Conservation (phyloP, 192 early-diverging fungal genomes). For the Rhizophagus prolifer region DNA sequence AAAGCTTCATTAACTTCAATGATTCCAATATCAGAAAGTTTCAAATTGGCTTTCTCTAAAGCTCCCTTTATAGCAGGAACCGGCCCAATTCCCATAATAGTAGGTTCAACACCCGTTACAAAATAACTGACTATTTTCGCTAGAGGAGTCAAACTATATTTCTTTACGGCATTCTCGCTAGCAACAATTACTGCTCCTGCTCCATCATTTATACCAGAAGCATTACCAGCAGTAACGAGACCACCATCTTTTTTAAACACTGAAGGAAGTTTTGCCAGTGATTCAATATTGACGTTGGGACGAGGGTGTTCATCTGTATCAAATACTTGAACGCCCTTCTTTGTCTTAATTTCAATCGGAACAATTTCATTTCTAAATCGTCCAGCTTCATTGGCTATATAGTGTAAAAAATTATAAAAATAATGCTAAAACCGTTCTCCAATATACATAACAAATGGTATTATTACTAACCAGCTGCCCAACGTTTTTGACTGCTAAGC, state of each 20-base stretch:
- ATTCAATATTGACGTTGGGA: conserved; percentile 79
- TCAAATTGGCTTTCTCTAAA: conserved; percentile 75
- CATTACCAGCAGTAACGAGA: conserved; percentile 90
- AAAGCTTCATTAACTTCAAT: conserved; percentile 99
- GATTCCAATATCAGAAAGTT: conserved; percentile 82
- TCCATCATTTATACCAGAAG: conserved; percentile 94
- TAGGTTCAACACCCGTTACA: conserved; percentile 86
- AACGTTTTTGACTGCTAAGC: conserved; percentile 80
- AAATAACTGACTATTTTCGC: conserved; percentile 85
- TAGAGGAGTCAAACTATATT: conserved; percentile 77
- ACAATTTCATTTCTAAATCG: conserved; percentile 80
- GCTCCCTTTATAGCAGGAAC: conserved; percentile 86
- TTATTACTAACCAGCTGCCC: conserved; percentile 62
- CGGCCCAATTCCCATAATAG: conserved; percentile 96
- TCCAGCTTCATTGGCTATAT: conserved; percentile 66
- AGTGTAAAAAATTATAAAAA: not conserved
- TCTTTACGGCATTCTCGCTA: conserved; percentile 79
- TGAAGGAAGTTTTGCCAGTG: conserved; percentile 72
- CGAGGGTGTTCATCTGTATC: conserved; percentile 87
- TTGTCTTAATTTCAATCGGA: conserved; percentile 79
- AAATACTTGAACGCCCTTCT: conserved; percentile 72
- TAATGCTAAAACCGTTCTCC: no score
- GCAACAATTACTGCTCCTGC: conserved; percentile 86
- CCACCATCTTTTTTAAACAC: conserved; percentile 90
- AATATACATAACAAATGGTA: not conserved